Base-by-base conservation (phyloP, 1,284 basidiomycete species). In the Cryptococcus sp. region DNA sequence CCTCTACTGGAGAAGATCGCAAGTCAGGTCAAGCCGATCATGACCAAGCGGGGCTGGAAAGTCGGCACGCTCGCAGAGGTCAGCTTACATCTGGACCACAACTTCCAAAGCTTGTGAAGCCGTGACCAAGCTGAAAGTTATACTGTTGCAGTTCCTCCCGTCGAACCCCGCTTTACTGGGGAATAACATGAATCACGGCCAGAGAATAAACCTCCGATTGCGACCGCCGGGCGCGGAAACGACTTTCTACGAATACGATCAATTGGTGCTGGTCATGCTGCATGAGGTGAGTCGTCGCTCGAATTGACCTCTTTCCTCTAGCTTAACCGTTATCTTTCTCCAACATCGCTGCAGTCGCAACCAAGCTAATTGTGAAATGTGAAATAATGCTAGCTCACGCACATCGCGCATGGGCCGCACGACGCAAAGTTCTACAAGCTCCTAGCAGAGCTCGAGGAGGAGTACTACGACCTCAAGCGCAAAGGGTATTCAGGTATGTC, bases 321-420 rank as follows among this genome's bases (percentile, higher is more conserved):
- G 13, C 13, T 13, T 8, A 35, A 35, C 10, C 8, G n/a, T 35
- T 8, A 8, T 5, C 31, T 2, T 10, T 35, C 25, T 25, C 6
- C 25, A 25, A 25, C 25, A 25, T 25, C 6, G 25, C 25, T 25
- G 25, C 25, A 25, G 3, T 25, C 25, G 25, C 25, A 25, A 5
- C 31, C 10, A 8, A 35, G 31, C 31, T 35, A 8, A 35, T 35
- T 35, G 31, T 10, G 7, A 35, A 8, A 13, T 2, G 2, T 35
- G 7, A 10, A 31, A 4, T 31, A 5, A 31, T 31, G 31, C 31
- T 60, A 91, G 88, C 86, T 94, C 38, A 89, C 91, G 0, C 92
- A 94, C 73, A 93, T 91, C 70, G 85, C 88, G 6, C 89, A 91
- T 71, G 89, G 90, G 1, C 88, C 90, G 2, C 92, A 94, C 69